Base-by-base conservation (phyloP, 805 yeast species). In the Suhomyces vadensis region DNA sequence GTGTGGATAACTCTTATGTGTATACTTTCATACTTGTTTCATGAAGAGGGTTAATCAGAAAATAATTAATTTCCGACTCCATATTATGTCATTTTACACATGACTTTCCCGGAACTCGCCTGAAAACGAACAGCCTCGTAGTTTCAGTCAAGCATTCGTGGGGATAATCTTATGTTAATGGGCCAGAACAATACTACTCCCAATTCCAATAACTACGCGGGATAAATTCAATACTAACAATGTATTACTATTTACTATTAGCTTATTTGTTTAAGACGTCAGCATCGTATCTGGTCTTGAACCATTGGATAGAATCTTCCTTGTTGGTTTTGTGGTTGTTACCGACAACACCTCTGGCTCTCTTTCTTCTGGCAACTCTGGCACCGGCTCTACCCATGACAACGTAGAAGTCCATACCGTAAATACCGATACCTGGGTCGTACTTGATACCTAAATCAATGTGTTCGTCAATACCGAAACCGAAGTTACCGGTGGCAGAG, bases 391-490 rank as follows among this genome's bases (percentile, higher is more conserved):
- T 92, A 76, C 97, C 97, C 81, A 94, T 80, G 71, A 92, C 97
- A 72, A 94, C 90, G 91, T 91, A 94, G 89, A 94, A 94, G 80
- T 94, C 99, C 95, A 87, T 94, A 85, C 99, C 99, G 94, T 92
- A 94, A 75, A 94, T 94, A 76, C 98, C 98, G 70, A 94, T 94
- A 71, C 87, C 83, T 78, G 99, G 99, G 78, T 94, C 99, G 82
- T 94, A 94, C 83, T 94, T 94, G 86, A 94, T 94, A 83, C 99
- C 99, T 76, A 94, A 85, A 78, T 94, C 99, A 69, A 94, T 94
- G 85, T 94, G 99, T 84, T 94, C 99, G 65, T 87, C 86, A 74
- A 94, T 85, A 86, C 99, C 99, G 85, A 94, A 94, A 83, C 99
- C 99, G 70, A 94, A 94, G 97, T 94, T 94, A 81, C 99, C 99